These are phyloP conservation scores for Leucaena leucocephala DNA, from an alignment of 306 rosid species.

Conservation along the genomic window DNA sequence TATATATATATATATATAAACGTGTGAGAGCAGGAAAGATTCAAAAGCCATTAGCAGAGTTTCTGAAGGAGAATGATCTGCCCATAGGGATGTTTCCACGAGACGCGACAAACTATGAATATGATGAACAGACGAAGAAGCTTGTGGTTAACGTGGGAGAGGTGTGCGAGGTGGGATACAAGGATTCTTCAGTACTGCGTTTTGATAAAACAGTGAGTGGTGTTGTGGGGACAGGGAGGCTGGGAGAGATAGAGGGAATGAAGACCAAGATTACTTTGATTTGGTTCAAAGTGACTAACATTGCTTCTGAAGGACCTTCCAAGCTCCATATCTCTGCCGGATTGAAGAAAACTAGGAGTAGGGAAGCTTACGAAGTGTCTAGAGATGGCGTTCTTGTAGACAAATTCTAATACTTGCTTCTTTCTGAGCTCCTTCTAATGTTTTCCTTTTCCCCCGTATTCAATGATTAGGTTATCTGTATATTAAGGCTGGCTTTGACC, in stretches of 20 bases:
- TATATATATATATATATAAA: too few relatives aligned
- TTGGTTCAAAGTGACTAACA: slow-evolving; percentile 76
- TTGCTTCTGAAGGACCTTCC: slow-evolving; percentile 60
- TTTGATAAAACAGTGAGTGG: slow-evolving; percentile 71
- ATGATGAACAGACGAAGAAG: slow-evolving; percentile 71
- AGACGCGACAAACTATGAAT: slow-evolving; percentile 90
- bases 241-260: slow-evolving; percentile 81
- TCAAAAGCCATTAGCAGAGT: slow-evolving; percentile 87
- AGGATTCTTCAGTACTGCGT: slow-evolving; percentile 86
- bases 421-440: too few relatives aligned
- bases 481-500: neutral
- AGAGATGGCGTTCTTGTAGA: slow-evolving; percentile 77
- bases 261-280: slow-evolving; percentile 79
- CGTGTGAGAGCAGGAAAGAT: slow-evolving; percentile 66
- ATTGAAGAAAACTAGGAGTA: slow-evolving; percentile 82
- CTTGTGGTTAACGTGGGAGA: slow-evolving; percentile 66
- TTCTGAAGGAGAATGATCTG: slow-evolving; percentile 80
- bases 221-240: slow-evolving; percentile 81
- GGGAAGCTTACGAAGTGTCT: slow-evolving; percentile 78
- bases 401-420: slow-evolving; percentile 50
- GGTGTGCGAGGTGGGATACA: slow-evolving; percentile 82
- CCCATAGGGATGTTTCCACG: slow-evolving; percentile 89
- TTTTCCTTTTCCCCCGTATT: too few relatives aligned
- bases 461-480: neutral
- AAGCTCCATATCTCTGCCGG: slow-evolving; percentile 82